Evolutionary conservation across 345 rosid genomes (phyloP), one percentile per base, ranked within the genome.

Genomic region (Orychophragmus violaceus): DNA sequence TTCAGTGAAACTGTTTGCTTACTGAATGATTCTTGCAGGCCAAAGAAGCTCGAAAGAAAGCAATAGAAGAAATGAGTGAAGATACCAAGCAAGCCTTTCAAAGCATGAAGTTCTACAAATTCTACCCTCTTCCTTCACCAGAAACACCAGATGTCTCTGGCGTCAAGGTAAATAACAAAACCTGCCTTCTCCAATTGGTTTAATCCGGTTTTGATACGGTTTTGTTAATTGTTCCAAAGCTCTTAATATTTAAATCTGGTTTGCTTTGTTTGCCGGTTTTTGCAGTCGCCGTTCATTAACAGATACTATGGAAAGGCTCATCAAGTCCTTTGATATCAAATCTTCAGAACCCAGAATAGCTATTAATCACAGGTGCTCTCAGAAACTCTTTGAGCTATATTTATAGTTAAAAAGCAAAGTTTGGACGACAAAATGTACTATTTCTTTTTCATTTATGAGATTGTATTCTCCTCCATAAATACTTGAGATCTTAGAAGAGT

Each of bases 291-390:
- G 6, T 88, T 88, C 77, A 85, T 94, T 57, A 94, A 90, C 81
- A 77, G 99, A 67, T 94, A 94, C 58, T 94, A 90, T 8, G 86
- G 99, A 30, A 90, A 85, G 75, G 99, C 99, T 8, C 88, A 88
- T 6, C 81, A 88, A 74, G 72, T 90, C 66, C 83, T 93, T 36
- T 94, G 83, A 42, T 3, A n/a, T 33, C 22, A 71, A 5, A 44
- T 12, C 6, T 22, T 53, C 8, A 45, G 57, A 70, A 1, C 56
- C 56, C 8, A 70, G 35, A 22, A 17, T 44, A 62, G 57, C 63
- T 41, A 14, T 25, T 17, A 57, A 10, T 63, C 64, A 46, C 59
- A 72, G 21, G 54, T 72, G 60, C 66, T 64, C 76, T 64, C 70
- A 57, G 52, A 57, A 72, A 72, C 76, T 64, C 60, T 36, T 64